These are phyloP conservation scores for Byssothecium circinans DNA, from an alignment of 2,329 filamentous ascomycete species.

Conservation along the genomic window DNA sequence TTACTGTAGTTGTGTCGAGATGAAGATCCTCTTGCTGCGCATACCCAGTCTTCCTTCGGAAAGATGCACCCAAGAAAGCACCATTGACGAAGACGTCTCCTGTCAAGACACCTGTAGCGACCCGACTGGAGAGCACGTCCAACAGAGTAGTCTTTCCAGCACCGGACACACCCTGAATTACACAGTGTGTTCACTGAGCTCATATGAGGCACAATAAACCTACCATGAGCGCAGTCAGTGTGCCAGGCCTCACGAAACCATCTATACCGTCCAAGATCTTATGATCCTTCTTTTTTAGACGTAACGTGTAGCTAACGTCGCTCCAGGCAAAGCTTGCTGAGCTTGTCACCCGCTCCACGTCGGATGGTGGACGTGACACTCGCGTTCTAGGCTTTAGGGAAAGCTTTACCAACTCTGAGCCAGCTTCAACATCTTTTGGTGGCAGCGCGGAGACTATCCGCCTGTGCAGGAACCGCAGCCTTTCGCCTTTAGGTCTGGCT, in stretches of 20 bases:
- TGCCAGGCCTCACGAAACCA: slow-evolving; percentile 92
- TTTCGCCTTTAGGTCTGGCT: too few species aligned
- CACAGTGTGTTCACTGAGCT: slow-evolving; percentile 41
- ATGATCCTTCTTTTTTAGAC: slow-evolving; percentile 75
- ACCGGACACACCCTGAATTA: slow-evolving; percentile 71
- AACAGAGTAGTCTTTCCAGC: slow-evolving; percentile 94
- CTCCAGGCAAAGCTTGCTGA: too few species aligned
- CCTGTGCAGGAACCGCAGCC: too few species aligned
- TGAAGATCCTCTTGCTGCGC: slow-evolving; percentile 93
- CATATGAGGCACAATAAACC: slow-evolving; percentile 46
- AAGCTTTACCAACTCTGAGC: too few species aligned
- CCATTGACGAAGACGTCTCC: slow-evolving; percentile 85
- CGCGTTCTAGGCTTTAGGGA: too few species aligned
- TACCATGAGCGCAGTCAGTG: slow-evolving; percentile 73
- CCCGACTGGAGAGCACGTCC: slow-evolving; percentile 81
- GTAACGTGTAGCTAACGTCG: slow-evolving; percentile 75
- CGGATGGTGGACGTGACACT: too few species aligned
- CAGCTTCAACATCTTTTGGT: too few species aligned
- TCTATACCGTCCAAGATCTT: slow-evolving; percentile 83
- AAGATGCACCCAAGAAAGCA: slow-evolving; percentile 71
- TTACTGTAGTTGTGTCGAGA: slow-evolving; percentile 78
- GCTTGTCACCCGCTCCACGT: too few species aligned
- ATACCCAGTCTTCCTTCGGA: slow-evolving; percentile 90
- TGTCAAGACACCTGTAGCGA: slow-evolving; percentile 86
- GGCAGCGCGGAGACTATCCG: too few species aligned